These are phyloP conservation scores for Microdochium bolleyi DNA, from an alignment of 2,329 filamentous ascomycete genomes.

Conservation along the genomic window DNA sequence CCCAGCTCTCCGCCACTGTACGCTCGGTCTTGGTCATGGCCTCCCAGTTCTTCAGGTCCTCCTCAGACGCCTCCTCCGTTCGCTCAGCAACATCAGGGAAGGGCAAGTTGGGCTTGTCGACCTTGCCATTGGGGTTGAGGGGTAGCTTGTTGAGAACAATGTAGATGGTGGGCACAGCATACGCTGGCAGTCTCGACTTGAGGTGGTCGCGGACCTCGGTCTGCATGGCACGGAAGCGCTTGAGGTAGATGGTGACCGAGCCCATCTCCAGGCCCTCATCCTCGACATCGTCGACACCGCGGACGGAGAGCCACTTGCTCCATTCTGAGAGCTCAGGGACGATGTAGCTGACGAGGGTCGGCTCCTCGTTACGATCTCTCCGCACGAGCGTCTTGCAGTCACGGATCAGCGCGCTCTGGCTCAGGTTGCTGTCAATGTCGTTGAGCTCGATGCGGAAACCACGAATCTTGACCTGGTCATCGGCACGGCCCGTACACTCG, in stretches of 20 bases:
- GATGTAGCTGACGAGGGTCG: constrained; percentile 80
- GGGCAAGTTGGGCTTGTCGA: constrained; percentile 71
- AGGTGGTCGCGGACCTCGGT: constrained; percentile 54
- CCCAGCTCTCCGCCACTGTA: constrained; percentile 65
- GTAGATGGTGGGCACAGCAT: constrained; percentile 68
- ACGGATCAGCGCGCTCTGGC: constrained; percentile 63
- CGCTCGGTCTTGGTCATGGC: constrained; percentile 49
- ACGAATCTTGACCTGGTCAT: constrained; percentile 91
- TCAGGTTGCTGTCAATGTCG: constrained; percentile 83
- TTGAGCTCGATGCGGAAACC: constrained; percentile 92
- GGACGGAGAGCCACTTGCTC: constrained; percentile 55
- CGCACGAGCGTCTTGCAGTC: constrained; percentile 83
- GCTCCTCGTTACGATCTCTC: constrained; percentile 78
- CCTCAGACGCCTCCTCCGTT: constrained; percentile 33
- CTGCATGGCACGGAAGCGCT: constrained; percentile 37
- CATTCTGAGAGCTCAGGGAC: constrained; percentile 75
- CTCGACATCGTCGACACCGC: constrained; percentile 44
- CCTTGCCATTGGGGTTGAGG: constrained; percentile 80
- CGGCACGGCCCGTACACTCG: constrained; percentile 71
- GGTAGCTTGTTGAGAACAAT: constrained; percentile 67
- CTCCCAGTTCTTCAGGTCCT: constrained; percentile 33
- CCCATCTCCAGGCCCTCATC: constrained; percentile 43
- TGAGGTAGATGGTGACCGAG: constrained; percentile 30
- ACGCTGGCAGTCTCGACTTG: constrained; percentile 62
- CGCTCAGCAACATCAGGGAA: constrained; percentile 71